Base-by-base conservation (phyloP, 257 asterid species). In the Craterostigma plantagineum region DNA sequence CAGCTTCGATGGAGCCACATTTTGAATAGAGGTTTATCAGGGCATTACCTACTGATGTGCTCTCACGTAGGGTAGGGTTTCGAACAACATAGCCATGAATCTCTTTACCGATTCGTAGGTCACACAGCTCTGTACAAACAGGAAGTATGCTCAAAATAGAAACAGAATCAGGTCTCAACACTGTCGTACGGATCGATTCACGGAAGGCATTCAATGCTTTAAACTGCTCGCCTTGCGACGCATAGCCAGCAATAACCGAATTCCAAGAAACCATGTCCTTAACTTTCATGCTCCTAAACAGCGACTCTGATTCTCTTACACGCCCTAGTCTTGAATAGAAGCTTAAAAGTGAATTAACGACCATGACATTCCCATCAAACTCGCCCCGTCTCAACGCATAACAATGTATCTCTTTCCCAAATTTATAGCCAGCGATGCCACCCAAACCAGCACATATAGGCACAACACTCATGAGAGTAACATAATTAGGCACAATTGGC, bases 261-360 rank as follows among this genome's bases (percentile, higher is more conserved):
- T 82, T 82, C 94, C 94, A 82, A 11, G 94, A 65, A 49, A 78
- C 92, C 34, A 64, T 35, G 60, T 82, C 95, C 50, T 68, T 69
- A 41, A 45, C 37, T 50, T 57, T 58, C 79, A 79, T 75, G 45
- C 56, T 30, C 38, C 55, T 18, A 55, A 83, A 83, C 49, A 83
- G 61, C 37, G 14, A 17, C 35, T 71, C 64, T 11, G 91, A 91
- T 59, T 61, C 71, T 40, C 38, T 46, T 18, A 58, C 56, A 35
- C 48, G 61, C 30, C 93, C 79, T 37, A 53, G 53, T 54, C 72
- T 79, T 71, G 66, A 43, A 53, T 83, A 79, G 56, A 77, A 83
- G 61, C 77, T 76, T 48, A 83, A 50, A 50, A 83, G 77, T 43
- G 95, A 71, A 69, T 83, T 83, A 41, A 34, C 7, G 8, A 79